Conservation (phyloP, 352 stramenopile species). For the Phytopythium delawarense region DNA sequence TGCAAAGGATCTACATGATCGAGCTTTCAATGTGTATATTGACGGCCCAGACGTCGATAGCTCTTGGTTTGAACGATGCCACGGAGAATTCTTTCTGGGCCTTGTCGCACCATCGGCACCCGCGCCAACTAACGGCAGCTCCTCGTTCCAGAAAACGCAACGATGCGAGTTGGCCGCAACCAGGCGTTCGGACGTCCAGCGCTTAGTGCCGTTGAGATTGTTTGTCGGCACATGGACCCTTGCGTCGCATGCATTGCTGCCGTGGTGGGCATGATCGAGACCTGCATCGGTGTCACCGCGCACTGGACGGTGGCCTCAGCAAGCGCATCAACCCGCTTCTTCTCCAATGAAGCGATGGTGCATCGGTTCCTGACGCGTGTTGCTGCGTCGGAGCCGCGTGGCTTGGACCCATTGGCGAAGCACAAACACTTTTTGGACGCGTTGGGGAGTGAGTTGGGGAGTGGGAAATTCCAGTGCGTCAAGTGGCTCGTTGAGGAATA, state of each 20-base stretch:
- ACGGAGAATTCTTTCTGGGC: too few relatives aligned
- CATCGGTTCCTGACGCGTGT: background rate
- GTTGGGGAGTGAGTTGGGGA: background rate
- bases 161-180: too few relatives aligned
- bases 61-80: too few relatives aligned
- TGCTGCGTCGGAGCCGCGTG: background rate
- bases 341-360: background rate
- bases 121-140: too few relatives aligned
- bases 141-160: too few relatives aligned
- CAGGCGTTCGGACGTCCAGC: too few relatives aligned
- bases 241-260: background rate
- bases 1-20: too few relatives aligned
- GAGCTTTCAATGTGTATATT: too few relatives aligned
- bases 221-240: background rate
- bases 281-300: background rate
- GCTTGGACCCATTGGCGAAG: background rate
- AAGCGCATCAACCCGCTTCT: too few relatives aligned
- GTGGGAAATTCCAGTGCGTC: background rate
- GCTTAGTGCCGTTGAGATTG: background rate
- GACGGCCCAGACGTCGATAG: too few relatives aligned
- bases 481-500: conserved; percentile 3
- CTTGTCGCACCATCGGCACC: too few relatives aligned
- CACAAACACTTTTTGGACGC: conserved; percentile 1
- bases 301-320: background rate
- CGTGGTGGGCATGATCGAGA: background rate